phyloP scores from a whole-genome alignment of 306 rosid genomes.

The Prunus armeniaca region DNA sequence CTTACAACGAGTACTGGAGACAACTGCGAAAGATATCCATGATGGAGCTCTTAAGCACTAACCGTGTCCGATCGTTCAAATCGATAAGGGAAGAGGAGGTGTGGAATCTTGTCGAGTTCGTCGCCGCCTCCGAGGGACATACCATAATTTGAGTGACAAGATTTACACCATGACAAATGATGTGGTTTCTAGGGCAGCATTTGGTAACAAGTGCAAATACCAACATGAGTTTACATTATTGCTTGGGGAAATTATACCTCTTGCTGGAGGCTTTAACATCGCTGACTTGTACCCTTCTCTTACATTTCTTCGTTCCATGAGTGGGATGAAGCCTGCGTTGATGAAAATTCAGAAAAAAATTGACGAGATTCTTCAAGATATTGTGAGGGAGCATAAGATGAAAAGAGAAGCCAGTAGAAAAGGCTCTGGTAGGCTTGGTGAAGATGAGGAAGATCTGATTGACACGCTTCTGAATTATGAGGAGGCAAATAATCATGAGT shows the following conservation, averaged over 20 bases:
- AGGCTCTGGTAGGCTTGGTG: too few relatives aligned
- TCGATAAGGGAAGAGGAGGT: too few relatives aligned
- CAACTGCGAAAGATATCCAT: too few relatives aligned
- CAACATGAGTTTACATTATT: conserved; percentile 6
- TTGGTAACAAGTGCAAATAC: not conserved
- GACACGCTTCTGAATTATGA: conserved; percentile 4
- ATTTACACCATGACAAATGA: too few relatives aligned
- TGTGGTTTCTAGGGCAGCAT: too few relatives aligned
- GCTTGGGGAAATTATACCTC: not conserved
- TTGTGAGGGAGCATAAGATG: conserved; percentile 1
- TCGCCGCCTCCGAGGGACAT: too few relatives aligned
- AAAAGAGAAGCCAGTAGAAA: not conserved
- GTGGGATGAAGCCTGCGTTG: not conserved
- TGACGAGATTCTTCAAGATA: conserved; percentile 12
- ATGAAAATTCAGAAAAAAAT: not conserved
- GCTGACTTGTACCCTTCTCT: conserved; percentile 16
- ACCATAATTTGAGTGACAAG: too few relatives aligned
- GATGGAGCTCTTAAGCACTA: too few relatives aligned
- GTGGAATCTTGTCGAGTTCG: too few relatives aligned
- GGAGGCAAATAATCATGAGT: not conserved
- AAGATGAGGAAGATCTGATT: conserved; percentile 1
- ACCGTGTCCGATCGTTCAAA: too few relatives aligned
- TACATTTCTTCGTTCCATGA: not conserved
- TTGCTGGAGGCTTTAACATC: not conserved
- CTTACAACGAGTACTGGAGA: not conserved